Percentiles rank a stretch among this genome's conserved stretches.
phyloP scores from a whole-genome alignment of 2,329 filamentous ascomycete genomes.

The Claviceps humidiphila region DNA sequence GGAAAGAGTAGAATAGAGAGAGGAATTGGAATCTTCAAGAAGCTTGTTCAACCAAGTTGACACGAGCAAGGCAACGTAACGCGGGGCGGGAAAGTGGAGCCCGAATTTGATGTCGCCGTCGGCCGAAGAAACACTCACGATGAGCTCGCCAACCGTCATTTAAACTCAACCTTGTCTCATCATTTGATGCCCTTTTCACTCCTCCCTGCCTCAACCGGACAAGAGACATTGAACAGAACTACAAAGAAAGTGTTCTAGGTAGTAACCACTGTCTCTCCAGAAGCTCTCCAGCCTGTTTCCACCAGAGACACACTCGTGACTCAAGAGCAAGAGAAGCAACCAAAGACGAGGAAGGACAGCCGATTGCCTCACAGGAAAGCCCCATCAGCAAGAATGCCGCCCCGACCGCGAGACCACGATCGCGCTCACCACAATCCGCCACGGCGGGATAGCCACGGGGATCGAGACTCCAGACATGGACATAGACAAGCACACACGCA shows the following conservation, averaged over 20 bases:
- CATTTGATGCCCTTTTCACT: neutral
- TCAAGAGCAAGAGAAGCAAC: neutral
- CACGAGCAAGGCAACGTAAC: too few relatives aligned
- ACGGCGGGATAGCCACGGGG: neutral
- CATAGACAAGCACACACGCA: neutral
- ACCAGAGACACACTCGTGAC: neutral
- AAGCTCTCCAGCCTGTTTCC: too few relatives aligned
- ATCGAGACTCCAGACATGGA: neutral
- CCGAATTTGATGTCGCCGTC: neutral
- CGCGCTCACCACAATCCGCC: neutral
- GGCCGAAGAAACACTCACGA: neutral
- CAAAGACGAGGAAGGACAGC: neutral
- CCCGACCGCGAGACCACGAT: neutral
- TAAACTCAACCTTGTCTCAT: neutral
- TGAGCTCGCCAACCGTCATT: neutral
- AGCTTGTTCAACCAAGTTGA: too few relatives aligned
- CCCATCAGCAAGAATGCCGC: neutral
- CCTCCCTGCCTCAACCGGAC: neutral
- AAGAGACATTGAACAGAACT: neutral
- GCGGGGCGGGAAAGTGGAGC: neutral
- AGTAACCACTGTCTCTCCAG: neutral
- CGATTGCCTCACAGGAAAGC: neutral
- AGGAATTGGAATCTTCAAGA: neutral
- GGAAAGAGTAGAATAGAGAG: neutral
- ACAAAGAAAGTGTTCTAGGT: neutral